phyloP scores from a whole-genome alignment of 371 early-diverging fungal genomes.

The Syncephalastrum sp. region DNA sequence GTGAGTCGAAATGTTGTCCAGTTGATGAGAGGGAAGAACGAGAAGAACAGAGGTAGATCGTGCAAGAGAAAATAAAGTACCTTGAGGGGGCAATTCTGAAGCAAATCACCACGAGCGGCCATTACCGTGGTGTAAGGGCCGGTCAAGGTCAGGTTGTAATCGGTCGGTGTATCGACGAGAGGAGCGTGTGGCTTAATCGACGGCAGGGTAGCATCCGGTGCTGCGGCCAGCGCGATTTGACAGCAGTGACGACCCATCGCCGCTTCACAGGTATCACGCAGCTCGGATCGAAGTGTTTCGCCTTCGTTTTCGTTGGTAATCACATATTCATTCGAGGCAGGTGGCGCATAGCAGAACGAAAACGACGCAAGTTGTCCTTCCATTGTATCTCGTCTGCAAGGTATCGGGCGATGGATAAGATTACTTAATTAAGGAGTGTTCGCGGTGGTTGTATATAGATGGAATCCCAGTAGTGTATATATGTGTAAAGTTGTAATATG shows the following conservation, averaged over 20 bases:
- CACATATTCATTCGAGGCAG: constrained; percentile 18
- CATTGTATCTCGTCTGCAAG: not conserved
- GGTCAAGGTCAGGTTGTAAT: constrained; percentile 41
- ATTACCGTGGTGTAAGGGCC: constrained; percentile 40
- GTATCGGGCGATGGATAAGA: constrained; percentile 14
- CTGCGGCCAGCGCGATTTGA: constrained; percentile 25
- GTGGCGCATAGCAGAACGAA: constrained; percentile 30
- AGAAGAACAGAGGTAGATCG: not conserved
- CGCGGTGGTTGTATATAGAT: constrained; percentile 8
- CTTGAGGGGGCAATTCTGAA: constrained; percentile 40
- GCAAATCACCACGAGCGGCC: constrained; percentile 44
- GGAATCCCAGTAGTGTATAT: constrained; percentile 4
- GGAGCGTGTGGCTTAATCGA: constrained; percentile 31
- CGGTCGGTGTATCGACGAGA: constrained; percentile 39
- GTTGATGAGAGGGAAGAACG: not conserved
- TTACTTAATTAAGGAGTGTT: constrained; percentile 2
- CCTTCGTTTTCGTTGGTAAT: constrained; percentile 6
- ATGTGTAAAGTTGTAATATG: constrained; percentile 5
- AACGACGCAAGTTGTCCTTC: constrained; percentile 20
- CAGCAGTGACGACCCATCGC: constrained; percentile 21
- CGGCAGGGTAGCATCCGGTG: constrained; percentile 16
- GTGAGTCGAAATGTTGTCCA: not conserved
- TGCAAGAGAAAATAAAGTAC: constrained; percentile 22
- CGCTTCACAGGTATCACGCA: constrained; percentile 26
- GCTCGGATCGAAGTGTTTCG: constrained; percentile 15